Evolutionary conservation across 2,329 filamentous ascomycete species (phyloP), one percentile per base, ranked within the genome.

Genomic region (Apiospora marii): DNA sequence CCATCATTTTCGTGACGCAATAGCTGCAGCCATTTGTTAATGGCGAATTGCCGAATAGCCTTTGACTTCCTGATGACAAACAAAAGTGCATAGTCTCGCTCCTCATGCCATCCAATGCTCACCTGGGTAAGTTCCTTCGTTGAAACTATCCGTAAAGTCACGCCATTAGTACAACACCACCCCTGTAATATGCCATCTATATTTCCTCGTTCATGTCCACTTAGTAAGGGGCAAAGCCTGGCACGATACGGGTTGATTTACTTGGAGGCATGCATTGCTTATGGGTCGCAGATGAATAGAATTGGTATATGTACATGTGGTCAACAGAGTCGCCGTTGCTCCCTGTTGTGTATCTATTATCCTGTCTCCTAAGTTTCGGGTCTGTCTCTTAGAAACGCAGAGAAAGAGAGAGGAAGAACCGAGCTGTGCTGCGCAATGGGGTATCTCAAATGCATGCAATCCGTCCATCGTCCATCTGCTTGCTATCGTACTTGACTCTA

Each of bases 361-460:
- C 34, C 58, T 41, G 58, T 64, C 58, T 64, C 34, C 30, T 64
- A 12, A 5, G 24, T 19, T 34, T 64, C 58, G 34, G 30, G n/a
- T n/a, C 53, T 34, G 51, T 58, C 51, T 58, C 51, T 61, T 12
- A 22, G 37, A 22, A 61, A 61, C 13, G 30, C 48, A 24, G 53
- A 34, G 30, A 10, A 6, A 34, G 8, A 58, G 53, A 58, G 53
- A 27, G 44, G n/a, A 10, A 49, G 27, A 61, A 7, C 30, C 16
- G 53, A 64, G 58, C 34, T 19, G 58, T 34, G 58, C 30, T 37
- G 53, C 16, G 30, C 41, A 41, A 64, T 64, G 58, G 58, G 58
- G 58, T 64, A 64, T 64, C 58, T 64, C 58, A 64, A 64, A 64
- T 64, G 58, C 58, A 64, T 64, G 58, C 58, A 64, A 64, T 64